Percentiles rank a stretch among this genome's conserved stretches.
These are phyloP conservation scores for Septoria linicola DNA, from an alignment of 2,329 filamentous ascomycete genomes.

Conservation along the genomic window DNA sequence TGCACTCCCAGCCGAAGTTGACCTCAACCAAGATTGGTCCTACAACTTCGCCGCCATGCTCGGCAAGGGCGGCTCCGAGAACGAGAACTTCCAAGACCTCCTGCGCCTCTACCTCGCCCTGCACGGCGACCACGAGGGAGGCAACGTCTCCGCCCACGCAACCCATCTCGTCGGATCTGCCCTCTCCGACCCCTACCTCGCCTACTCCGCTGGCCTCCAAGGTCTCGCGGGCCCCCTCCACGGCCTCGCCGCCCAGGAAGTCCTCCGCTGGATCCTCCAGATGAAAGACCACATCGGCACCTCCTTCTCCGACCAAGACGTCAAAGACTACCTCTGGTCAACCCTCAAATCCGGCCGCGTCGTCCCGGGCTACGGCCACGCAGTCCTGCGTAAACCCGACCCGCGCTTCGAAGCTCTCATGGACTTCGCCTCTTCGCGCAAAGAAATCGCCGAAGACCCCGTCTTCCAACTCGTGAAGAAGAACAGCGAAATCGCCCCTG, in stretches of 20 bases:
- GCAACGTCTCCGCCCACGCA: conserved; percentile 93
- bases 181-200: conserved; percentile 90
- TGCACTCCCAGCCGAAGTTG: conserved; percentile 71
- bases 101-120: conserved; percentile 91
- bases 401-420: conserved; percentile 95
- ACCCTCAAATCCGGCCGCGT: conserved; percentile 93
- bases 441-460: conserved; percentile 81
- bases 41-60: conserved; percentile 98
- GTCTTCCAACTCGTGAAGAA: conserved; percentile 92
- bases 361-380: conserved; percentile 92
- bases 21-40: conserved; percentile 88
- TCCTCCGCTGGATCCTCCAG: conserved; percentile 92
- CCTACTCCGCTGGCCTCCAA: conserved; percentile 92
- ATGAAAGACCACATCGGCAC: conserved; percentile 88
- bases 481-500: conserved; percentile 87
- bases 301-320: conserved; percentile 74
- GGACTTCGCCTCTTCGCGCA: conserved; percentile 84
- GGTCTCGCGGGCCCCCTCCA: conserved; percentile 93
- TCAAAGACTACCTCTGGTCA: conserved; percentile 86
- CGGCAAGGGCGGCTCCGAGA: conserved; percentile 81
- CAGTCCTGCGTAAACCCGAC: conserved; percentile 93
- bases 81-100: conserved; percentile 93
- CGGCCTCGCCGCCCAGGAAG: conserved; percentile 92
- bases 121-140: conserved; percentile 96
- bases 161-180: conserved; percentile 95